phyloP scores from a whole-genome alignment of 2,329 filamentous ascomycete genomes.

The Lecanicillium sp. region DNA sequence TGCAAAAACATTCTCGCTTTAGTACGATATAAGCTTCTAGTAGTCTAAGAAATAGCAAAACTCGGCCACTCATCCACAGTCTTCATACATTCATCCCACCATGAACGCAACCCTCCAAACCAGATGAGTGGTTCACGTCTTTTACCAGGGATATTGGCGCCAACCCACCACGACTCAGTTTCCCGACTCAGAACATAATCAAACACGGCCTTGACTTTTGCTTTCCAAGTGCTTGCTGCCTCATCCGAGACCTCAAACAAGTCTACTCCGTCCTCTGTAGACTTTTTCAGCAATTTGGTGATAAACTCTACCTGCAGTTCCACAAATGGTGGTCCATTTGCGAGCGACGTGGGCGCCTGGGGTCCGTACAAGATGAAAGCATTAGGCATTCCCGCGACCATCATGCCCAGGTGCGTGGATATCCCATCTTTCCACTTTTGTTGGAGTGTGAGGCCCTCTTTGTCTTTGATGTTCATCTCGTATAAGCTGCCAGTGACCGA shows the following conservation, averaged over 20 bases:
- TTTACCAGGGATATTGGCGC: slow-evolving; percentile 10
- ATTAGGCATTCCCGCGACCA: slow-evolving; percentile 13
- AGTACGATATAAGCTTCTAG: too few species aligned
- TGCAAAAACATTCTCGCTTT: too few species aligned
- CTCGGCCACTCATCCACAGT: slow-evolving; percentile 4
- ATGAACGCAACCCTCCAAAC: slow-evolving; percentile 4
- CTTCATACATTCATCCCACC: slow-evolving; percentile 1
- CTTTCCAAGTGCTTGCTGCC: slow-evolving; percentile 3
- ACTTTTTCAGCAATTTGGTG: slow-evolving; percentile 9
- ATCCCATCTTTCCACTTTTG: slow-evolving; percentile 12
- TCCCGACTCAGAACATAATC: slow-evolving; percentile 3
- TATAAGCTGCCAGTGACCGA: slow-evolving; percentile 13
- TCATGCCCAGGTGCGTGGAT: slow-evolving; percentile 15
- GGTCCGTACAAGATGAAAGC: slow-evolving; percentile 18
- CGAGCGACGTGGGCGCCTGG: slow-evolving; percentile 13
- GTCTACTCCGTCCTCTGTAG: slow-evolving; percentile 3
- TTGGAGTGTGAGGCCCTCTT: slow-evolving; percentile 9
- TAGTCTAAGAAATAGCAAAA: not conserved
- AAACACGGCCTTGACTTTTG: not conserved
- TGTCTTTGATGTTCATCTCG: slow-evolving; percentile 14
- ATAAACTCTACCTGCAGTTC: slow-evolving; percentile 15
- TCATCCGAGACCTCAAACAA: slow-evolving; percentile 5
- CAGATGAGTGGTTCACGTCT: slow-evolving; percentile 10
- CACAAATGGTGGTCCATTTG: slow-evolving; percentile 15
- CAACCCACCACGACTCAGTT: slow-evolving; percentile 11